These are phyloP conservation scores for Pulveroboletus sp. DNA, from an alignment of 768 basidiomycete genomes.

Conservation along the genomic window DNA sequence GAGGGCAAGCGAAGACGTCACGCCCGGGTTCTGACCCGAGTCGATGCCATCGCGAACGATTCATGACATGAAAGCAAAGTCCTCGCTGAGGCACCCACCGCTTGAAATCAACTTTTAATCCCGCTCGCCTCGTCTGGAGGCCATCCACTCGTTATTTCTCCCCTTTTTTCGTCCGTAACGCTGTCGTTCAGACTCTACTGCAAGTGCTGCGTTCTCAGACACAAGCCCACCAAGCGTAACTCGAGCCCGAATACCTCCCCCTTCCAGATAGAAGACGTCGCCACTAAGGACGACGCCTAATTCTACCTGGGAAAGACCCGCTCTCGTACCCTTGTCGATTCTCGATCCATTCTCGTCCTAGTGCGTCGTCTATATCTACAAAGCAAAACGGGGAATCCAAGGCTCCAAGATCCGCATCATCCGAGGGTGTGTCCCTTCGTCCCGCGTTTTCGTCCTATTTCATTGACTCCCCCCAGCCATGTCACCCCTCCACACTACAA, in stretches of 20 bases:
- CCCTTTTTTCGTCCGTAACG: too few species aligned
- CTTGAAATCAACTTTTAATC: background rate
- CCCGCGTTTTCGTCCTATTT: too few species aligned
- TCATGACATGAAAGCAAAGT: background rate
- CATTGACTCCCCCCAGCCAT: conserved; percentile 57
- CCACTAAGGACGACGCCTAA: conserved; percentile 93
- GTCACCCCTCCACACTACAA: conserved; percentile 92
- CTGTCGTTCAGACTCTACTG: too few species aligned
- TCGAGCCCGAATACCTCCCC: conserved; percentile 93
- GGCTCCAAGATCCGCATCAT: conserved; percentile 97
- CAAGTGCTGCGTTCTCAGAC: conserved; percentile 95
- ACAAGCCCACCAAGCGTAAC: conserved; percentile 99
- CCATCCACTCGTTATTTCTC: conserved; percentile 4
- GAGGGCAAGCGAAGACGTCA: background rate
- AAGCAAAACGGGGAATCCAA: conserved; percentile 89
- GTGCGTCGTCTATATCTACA: conserved; percentile 98
- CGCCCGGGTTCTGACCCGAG: background rate
- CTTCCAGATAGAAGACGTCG: too few species aligned
- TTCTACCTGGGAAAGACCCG: conserved; percentile 98
- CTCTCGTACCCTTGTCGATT: background rate
- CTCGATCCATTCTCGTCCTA: conserved; percentile 37
- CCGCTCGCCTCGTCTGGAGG: background rate
- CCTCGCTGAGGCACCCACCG: background rate
- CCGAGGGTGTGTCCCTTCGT: conserved; percentile 78
- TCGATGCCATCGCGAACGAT: background rate